phyloP scores from a whole-genome alignment of 1,139 yeast species.

The Kodamaea sp. region DNA sequence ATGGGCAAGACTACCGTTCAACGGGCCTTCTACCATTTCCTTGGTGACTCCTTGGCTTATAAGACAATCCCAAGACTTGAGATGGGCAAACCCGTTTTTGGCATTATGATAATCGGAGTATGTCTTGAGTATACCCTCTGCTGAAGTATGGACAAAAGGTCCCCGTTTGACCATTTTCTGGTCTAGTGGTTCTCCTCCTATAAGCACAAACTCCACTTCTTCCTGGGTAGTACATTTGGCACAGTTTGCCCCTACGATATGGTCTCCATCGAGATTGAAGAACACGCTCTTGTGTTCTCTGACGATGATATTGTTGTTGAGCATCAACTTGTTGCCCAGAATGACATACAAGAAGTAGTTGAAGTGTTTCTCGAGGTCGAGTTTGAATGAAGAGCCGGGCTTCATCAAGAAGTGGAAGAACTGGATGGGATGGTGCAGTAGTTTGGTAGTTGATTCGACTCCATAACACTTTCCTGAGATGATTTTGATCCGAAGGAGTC shows the following conservation, averaged over 20 bases:
- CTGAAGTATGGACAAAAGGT: conserved; percentile 77
- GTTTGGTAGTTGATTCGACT: conserved; percentile 66
- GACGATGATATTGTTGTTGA: conserved; percentile 45
- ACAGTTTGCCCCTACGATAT: conserved; percentile 43
- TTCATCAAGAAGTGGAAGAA: conserved; percentile 68
- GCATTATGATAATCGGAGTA: conserved; percentile 69
- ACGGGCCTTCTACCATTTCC: conserved; percentile 43
- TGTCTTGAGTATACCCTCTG: conserved; percentile 58
- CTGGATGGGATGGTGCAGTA: conserved; percentile 84
- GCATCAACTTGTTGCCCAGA: conserved; percentile 55
- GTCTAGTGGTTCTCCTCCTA: conserved; percentile 77
- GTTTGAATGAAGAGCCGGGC: conserved; percentile 69
- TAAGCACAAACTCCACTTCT: conserved; percentile 58
- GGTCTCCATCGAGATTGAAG: conserved; percentile 66
- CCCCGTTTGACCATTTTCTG: conserved; percentile 88
- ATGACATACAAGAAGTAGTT: conserved; percentile 74
- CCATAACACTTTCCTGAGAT: conserved; percentile 82
- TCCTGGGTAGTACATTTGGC: conserved; percentile 16
- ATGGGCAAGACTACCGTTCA: conserved; percentile 35
- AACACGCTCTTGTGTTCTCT: conserved; percentile 57
- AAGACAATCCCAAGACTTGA: conserved; percentile 66
- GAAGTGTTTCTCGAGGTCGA: conserved; percentile 62
- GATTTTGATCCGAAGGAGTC: conserved; percentile 67
- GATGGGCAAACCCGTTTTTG: conserved; percentile 72
- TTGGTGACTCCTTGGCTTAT: conserved; percentile 62